phyloP scores from a whole-genome alignment of 768 basidiomycete genomes.

The Royoungia palumana region DNA sequence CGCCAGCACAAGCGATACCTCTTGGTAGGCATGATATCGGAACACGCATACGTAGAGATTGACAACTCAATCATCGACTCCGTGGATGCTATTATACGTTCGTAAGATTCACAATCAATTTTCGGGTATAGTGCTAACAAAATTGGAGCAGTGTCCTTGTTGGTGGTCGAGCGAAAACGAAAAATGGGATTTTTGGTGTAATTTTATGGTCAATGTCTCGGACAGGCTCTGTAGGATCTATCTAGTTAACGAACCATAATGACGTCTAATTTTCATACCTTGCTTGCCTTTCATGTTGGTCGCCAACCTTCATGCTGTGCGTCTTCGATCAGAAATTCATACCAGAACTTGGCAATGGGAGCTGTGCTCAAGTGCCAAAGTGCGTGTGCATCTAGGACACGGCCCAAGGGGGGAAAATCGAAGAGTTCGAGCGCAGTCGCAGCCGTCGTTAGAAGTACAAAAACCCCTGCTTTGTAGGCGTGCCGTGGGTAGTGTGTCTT shows the following conservation, averaged over 20 bases:
- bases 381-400: slow-evolving; percentile 85
- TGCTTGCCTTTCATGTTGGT: slow-evolving; percentile 32
- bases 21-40: slow-evolving; percentile 34
- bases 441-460: slow-evolving; percentile 67
- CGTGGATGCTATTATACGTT: slow-evolving; percentile 36
- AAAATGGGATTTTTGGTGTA: slow-evolving; percentile 14
- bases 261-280: background rate
- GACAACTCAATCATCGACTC: slow-evolving; percentile 31
- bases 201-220: background rate
- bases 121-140: slow-evolving; percentile 3
- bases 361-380: slow-evolving; percentile 90
- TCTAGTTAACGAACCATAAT: slow-evolving; percentile 6
- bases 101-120: slow-evolving; percentile 3
- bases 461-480: slow-evolving; percentile 49
- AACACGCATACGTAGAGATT: slow-evolving; percentile 36
- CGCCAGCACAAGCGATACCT: slow-evolving; percentile 34
- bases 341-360: slow-evolving; percentile 78
- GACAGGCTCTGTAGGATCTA: slow-evolving; percentile 2
- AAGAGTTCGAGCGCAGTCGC: slow-evolving; percentile 83
- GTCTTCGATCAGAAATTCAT: slow-evolving; percentile 76
- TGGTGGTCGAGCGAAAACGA: slow-evolving; percentile 31
- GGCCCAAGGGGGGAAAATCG: slow-evolving; percentile 80
- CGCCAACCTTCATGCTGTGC: slow-evolving; percentile 69
- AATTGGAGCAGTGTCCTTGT: slow-evolving; percentile 27
- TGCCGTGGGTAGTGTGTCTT: slow-evolving; percentile 58